Evolutionary conservation across 2,329 filamentous ascomycete genomes (phyloP).

Genomic region (Daldinia sp.): DNA sequence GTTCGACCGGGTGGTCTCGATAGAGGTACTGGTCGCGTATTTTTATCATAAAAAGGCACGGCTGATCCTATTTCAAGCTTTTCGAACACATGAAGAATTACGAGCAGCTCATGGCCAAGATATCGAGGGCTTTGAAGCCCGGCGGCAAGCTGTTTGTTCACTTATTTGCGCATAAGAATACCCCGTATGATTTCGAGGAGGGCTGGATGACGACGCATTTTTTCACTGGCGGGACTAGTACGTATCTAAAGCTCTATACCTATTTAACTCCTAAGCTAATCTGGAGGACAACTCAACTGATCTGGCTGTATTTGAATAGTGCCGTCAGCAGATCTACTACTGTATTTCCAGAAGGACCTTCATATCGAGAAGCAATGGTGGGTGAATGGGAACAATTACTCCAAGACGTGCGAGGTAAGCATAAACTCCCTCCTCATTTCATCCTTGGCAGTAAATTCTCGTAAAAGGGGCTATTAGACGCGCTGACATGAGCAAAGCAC

Average conservation of each 20-base stretch:
- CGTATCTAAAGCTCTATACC: constrained; percentile 1
- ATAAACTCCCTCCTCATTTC: neutral
- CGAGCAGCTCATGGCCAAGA: constrained; percentile 73
- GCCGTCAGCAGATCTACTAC: constrained; percentile 74
- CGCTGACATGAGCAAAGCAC: constrained; percentile 56
- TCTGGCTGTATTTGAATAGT: constrained; percentile 49
- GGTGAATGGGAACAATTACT: constrained; percentile 76
- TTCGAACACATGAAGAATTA: constrained; percentile 86
- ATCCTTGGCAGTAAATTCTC: neutral
- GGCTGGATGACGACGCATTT: constrained; percentile 82
- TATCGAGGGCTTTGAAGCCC: constrained; percentile 69
- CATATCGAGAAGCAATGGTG: constrained; percentile 74
- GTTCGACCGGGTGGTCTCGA: constrained; percentile 75
- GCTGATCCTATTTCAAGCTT: constrained; percentile 57
- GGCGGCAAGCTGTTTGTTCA: constrained; percentile 77
- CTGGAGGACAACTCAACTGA: constrained; percentile 12
- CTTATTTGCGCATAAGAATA: constrained; percentile 73
- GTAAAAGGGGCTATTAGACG: neutral
- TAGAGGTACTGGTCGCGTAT: constrained; percentile 59
- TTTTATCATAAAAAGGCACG: neutral
- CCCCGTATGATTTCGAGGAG: constrained; percentile 76
- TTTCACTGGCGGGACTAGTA: constrained; percentile 76
- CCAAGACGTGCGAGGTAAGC: constrained; percentile 74
- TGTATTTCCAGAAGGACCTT: constrained; percentile 75
- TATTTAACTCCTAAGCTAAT: neutral